Evolutionary conservation across 805 yeast species (phyloP).

Genomic region (Candida schatavii): DNA sequence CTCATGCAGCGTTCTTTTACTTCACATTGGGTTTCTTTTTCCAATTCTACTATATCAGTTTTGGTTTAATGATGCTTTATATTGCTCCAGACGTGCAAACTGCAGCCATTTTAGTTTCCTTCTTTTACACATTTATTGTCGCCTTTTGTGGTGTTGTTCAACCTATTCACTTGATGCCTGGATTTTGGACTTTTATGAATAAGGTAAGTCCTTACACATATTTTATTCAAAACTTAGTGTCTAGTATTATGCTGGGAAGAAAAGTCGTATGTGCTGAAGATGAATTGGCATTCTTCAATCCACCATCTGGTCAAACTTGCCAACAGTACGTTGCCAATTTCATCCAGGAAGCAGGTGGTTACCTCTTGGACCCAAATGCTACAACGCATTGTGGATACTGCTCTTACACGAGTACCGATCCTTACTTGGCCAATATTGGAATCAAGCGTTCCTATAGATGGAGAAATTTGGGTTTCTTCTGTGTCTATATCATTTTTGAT

Average conservation of each 20-base stretch:
- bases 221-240: conserved; percentile 55
- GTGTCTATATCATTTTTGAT: conserved; percentile 57
- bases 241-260: conserved; percentile 45
- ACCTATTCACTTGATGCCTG: conserved; percentile 57
- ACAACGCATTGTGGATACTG: conserved; percentile 51
- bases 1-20: conserved; percentile 37
- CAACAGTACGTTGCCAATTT: conserved; percentile 48
- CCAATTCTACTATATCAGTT: conserved; percentile 30
- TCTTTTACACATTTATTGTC: conserved; percentile 55
- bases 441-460: conserved; percentile 50
- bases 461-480: conserved; percentile 65
- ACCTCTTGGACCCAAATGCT: conserved; percentile 51
- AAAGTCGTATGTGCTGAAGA: conserved; percentile 36
- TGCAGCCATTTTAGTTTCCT: conserved; percentile 57
- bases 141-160: conserved; percentile 72
- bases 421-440: conserved; percentile 42
- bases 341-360: conserved; percentile 48
- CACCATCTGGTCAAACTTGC: conserved; percentile 64
- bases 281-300: conserved; percentile 28
- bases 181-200: conserved; percentile 86
- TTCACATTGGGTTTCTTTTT: conserved; percentile 26
- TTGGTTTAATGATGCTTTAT: conserved; percentile 44
- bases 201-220: conserved; percentile 71
- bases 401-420: conserved; percentile 42
- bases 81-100: conserved; percentile 65